These are phyloP conservation scores for Pneumocystis canis DNA, from an alignment of 1,139 yeast species.

Conservation along the genomic window DNA sequence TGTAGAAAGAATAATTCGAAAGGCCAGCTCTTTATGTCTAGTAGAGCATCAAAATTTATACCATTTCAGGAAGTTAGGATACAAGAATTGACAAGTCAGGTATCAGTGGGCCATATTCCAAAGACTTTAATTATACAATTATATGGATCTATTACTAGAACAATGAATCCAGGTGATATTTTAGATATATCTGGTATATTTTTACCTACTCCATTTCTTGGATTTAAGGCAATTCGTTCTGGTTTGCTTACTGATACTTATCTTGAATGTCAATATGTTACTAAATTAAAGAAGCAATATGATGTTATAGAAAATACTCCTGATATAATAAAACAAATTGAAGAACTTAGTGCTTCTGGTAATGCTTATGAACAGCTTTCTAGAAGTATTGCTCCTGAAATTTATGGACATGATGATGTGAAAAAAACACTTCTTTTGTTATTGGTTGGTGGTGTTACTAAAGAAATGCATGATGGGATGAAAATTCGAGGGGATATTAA, in stretches of 20 bases:
- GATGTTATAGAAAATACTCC: slow-evolving; percentile 48
- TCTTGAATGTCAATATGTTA: slow-evolving; percentile 71
- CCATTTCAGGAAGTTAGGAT: slow-evolving; percentile 91
- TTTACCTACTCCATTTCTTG: slow-evolving; percentile 90
- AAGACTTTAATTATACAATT: slow-evolving; percentile 71
- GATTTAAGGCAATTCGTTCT: slow-evolving; percentile 80
- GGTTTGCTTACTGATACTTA: slow-evolving; percentile 90
- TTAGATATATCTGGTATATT: slow-evolving; percentile 87
- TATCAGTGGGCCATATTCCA: slow-evolving; percentile 96
- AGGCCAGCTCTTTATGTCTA: slow-evolving; percentile 83
- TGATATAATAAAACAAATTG: slow-evolving; percentile 42
- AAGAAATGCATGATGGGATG: slow-evolving; percentile 91
- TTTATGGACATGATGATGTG: slow-evolving; percentile 84
- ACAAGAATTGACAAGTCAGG: slow-evolving; percentile 91
- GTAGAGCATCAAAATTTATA: slow-evolving; percentile 87
- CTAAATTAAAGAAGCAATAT: slow-evolving; percentile 81
- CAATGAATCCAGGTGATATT: slow-evolving; percentile 84
- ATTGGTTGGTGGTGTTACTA: slow-evolving; percentile 90
- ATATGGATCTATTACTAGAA: slow-evolving; percentile 77
- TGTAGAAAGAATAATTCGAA: slow-evolving; percentile 67
- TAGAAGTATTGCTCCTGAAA: slow-evolving; percentile 91
- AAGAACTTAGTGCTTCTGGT: slow-evolving; percentile 41
- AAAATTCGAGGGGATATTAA: slow-evolving; percentile 95
- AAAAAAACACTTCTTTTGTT: slow-evolving; percentile 76
- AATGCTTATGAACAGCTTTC: slow-evolving; percentile 70